Evolutionary conservation across 306 rosid genomes (phyloP), one percentile per base, ranked within the genome.

Genomic region (Myrica gale): DNA sequence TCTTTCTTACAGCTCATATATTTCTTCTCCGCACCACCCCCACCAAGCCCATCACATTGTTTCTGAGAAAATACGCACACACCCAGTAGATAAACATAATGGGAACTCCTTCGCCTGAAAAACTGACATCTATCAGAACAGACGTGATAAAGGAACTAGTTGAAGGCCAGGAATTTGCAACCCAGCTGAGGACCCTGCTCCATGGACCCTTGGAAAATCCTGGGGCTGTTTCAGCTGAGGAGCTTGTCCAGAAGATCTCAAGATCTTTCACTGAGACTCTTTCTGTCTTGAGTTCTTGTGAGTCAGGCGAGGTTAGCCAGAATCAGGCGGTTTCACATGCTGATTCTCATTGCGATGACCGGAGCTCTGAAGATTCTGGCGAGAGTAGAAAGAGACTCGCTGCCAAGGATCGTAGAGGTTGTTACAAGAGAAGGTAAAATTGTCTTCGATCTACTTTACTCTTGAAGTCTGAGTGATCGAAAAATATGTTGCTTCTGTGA

Each of bases 381-480:
- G 73, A 84, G 79, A 84, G 88, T 71, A 67, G 21, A 68, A 85
- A 86, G 84, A 80, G 82, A 5, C 20, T 81, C n/a, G 60, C 32
- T 23, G 5, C 76, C 1, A 90, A 83, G 80, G 84, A 86, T 80
- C 86, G 87, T 41, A 84, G 91, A 82, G 96, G 94, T 3, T 82
- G 91, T 74, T 90, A 90, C 76, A 90, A 90, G 83, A 77, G 94
- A 85, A 94, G 97, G 98, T 93, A 56, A 55, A 23, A 9, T 10
- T 74, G 12, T 32, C 26, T 50, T 9, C 23, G 32, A 71, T 75
- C 8, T 63, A 13, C 52, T 10, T 53, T 5, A 5, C 57, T 53
- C 57, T 53, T 17, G 16, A 9, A 48, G 15, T 48, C 13, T 48
- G 16, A 48, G 52, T 48, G 16, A 48, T 32, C 37, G 37, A 48